Percentiles rank a stretch among this genome's conserved stretches.
These are phyloP conservation scores for Naganishia sp. DNA, from an alignment of 1,284 basidiomycete genomes.

Conservation along the genomic window DNA sequence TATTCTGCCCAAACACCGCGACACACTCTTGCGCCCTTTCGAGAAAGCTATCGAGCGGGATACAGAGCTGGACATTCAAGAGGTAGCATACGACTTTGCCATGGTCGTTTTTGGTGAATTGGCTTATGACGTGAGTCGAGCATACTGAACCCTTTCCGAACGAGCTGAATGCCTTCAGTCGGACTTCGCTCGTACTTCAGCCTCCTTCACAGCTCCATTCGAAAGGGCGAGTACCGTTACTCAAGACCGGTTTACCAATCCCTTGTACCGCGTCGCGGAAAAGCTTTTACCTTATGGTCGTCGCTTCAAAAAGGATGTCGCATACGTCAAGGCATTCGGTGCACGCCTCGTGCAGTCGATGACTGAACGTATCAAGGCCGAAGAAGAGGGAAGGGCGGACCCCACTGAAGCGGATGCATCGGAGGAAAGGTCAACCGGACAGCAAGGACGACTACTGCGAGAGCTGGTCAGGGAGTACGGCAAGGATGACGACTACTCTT, in stretches of 20 bases:
- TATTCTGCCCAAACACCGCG: slow-evolving; percentile 32
- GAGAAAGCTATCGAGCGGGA: slow-evolving; percentile 8
- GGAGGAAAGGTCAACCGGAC: slow-evolving; percentile 2
- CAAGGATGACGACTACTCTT: slow-evolving; percentile 27
- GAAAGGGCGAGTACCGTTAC: slow-evolving; percentile 28
- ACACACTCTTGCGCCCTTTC: slow-evolving; percentile 27
- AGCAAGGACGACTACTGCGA: slow-evolving; percentile 27
- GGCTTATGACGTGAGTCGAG: slow-evolving; percentile 36
- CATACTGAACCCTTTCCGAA: too few species aligned
- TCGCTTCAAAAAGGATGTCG: slow-evolving; percentile 24
- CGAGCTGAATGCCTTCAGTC: slow-evolving; percentile 8
- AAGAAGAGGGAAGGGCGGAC: slow-evolving; percentile 27
- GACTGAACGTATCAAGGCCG: slow-evolving; percentile 19
- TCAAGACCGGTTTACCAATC: slow-evolving; percentile 31
- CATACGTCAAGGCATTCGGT: slow-evolving; percentile 31
- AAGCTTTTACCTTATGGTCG: slow-evolving; percentile 18
- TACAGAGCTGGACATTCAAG: slow-evolving; percentile 32
- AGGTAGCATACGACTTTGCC: slow-evolving; percentile 33
- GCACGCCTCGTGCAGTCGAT: slow-evolving; percentile 27
- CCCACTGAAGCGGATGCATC: background rate
- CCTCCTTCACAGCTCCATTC: slow-evolving; percentile 29
- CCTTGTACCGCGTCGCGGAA: slow-evolving; percentile 30
- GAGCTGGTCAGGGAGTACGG: slow-evolving; percentile 31
- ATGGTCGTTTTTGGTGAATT: slow-evolving; percentile 39
- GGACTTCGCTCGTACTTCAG: slow-evolving; percentile 24